A percentile compares a stretch with the other conserved stretches of the same genome.
Conservation (phyloP, 2,329 filamentous ascomycete species). For the Volutella citrinella region DNA sequence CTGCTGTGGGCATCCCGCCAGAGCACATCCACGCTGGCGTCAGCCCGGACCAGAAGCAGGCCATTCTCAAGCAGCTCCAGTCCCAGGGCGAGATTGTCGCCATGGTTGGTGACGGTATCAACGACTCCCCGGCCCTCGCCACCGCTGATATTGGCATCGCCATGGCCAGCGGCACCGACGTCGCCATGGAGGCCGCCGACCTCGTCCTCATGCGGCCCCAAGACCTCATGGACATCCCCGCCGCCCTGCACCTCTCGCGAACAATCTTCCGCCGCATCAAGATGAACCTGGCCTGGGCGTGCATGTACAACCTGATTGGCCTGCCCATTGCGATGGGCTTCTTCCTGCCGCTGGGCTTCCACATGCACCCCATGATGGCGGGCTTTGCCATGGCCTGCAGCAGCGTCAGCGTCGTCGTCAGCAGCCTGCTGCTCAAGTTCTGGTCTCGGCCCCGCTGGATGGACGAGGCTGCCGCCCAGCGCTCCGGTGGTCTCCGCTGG, state of each 20-base stretch:
- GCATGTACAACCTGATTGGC: slow-evolving; percentile 86
- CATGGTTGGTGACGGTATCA: slow-evolving; percentile 99
- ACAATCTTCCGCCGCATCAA: slow-evolving; percentile 92
- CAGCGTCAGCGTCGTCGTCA: slow-evolving; percentile 85
- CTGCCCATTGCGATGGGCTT: slow-evolving; percentile 96
- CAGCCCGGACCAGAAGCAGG: slow-evolving; percentile 86
- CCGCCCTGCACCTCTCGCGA: slow-evolving; percentile 75
- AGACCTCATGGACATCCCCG: slow-evolving; percentile 89
- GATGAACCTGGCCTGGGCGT: slow-evolving; percentile 89
- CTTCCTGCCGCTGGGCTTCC: slow-evolving; percentile 83
- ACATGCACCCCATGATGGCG: slow-evolving; percentile 90
- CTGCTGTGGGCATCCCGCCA: slow-evolving; percentile 73
- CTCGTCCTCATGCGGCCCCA: slow-evolving; percentile 93
- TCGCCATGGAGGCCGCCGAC: slow-evolving; percentile 95
- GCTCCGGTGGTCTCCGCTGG: slow-evolving; percentile 45
- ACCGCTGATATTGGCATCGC: slow-evolving; percentile 92
- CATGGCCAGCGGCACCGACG: slow-evolving; percentile 88
- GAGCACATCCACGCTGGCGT: slow-evolving; percentile 82
- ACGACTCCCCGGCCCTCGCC: slow-evolving; percentile 92
- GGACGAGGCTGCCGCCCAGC: slow-evolving; percentile 65
- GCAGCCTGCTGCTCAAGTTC: slow-evolving; percentile 78
- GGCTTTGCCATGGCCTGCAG: slow-evolving; percentile 91
- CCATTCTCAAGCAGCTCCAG: slow-evolving; percentile 77
- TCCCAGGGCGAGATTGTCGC: slow-evolving; percentile 73
- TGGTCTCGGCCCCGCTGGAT: slow-evolving; percentile 88